Conservation (phyloP, 2,329 filamentous ascomycete genomes). For the Ophiostoma angusticollis region DNA sequence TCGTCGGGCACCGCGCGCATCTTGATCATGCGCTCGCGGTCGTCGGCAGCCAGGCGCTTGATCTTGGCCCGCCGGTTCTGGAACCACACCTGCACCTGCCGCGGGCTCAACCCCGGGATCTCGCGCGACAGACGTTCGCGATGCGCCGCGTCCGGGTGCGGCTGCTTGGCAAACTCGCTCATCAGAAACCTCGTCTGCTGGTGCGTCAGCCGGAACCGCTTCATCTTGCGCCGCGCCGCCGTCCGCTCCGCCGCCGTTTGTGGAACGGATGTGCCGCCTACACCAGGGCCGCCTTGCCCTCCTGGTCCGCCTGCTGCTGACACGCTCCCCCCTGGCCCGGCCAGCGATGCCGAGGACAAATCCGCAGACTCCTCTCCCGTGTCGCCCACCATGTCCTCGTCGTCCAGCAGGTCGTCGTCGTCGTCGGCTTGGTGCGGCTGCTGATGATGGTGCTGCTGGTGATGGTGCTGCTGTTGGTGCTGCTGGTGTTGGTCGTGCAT, state of each 20-base stretch:
- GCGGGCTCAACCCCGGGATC: conserved; percentile 80
- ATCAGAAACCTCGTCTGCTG: conserved; percentile 95
- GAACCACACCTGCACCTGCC: conserved; percentile 97
- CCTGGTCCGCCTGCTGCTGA: too few relatives aligned
- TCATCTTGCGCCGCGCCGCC: conserved; percentile 54
- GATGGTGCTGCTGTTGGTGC: conserved; percentile 18
- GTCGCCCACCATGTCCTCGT: conserved; percentile 46
- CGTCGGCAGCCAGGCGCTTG: conserved; percentile 57
- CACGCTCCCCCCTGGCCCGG: too few relatives aligned
- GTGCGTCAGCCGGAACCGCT: conserved; percentile 81
- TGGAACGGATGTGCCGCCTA: too few relatives aligned
- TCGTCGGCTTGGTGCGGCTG: conserved; percentile 29
- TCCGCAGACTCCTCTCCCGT: too few relatives aligned
- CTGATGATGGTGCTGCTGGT: neutral
- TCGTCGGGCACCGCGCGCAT: conserved; percentile 59
- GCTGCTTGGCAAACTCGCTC: conserved; percentile 92
- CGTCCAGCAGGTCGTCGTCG: conserved; percentile 39
- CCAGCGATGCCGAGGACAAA: too few relatives aligned
- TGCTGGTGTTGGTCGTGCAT: conserved; percentile 16
- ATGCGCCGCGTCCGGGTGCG: conserved; percentile 85
- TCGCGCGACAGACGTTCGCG: conserved; percentile 76
- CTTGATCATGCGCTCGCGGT: conserved; percentile 58
- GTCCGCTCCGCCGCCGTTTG: conserved; percentile 45
- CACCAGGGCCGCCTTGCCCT: too few relatives aligned
- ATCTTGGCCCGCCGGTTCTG: conserved; percentile 81